Base-by-base conservation (phyloP, 805 yeast species). In the Candida caryicola region DNA sequence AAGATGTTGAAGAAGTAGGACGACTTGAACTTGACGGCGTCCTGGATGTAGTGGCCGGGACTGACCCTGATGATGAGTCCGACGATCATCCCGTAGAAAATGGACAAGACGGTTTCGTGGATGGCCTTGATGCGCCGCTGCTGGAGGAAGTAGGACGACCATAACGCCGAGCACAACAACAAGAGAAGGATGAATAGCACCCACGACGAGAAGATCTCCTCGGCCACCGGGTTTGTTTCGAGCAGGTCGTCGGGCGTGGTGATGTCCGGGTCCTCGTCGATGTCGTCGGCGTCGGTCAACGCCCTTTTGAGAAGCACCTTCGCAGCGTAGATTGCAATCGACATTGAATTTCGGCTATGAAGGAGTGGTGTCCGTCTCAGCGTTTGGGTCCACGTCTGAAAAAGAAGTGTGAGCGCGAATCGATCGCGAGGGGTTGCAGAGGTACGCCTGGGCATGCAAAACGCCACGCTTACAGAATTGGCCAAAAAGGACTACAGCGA, bases 41-140 rank as follows among this genome's bases (percentile, higher is more conserved):
- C 95, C 65, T 95, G 99, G 52, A 93, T 95, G 62, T 88, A 89
- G 60, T 89, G 97, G 33, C 99, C 99, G 0, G 99, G 99, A 2
- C 88, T 76, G 16, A 91, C 73, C 50, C 99, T 75, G 43, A 95
- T 89, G 16, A 93, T 76, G 23, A 95, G 62, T 0, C 99, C 99
- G 18, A 93, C 95, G 33, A 88, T 72, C 98, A 88, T 90, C 15
- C 99, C 99, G 52, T 91, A 89, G 58, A 93, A 89, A 42, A 93
- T 93, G 1, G 98, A 88, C 31, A 95, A 67, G 28, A 93, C 98
- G 0, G 99, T 93, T 65, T 93, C 99, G 62, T 93, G 99, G n/a
- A 93, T 79, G 3, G 96, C 95, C 61, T 87, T 90, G 52, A 93
- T 91, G 47, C 93, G 76, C 51, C 87, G 77, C 53, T 88, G 96